Evolutionary conservation across 1,139 yeast species (phyloP).

Genomic region (Zygosaccharomyces pseudobailii): DNA sequence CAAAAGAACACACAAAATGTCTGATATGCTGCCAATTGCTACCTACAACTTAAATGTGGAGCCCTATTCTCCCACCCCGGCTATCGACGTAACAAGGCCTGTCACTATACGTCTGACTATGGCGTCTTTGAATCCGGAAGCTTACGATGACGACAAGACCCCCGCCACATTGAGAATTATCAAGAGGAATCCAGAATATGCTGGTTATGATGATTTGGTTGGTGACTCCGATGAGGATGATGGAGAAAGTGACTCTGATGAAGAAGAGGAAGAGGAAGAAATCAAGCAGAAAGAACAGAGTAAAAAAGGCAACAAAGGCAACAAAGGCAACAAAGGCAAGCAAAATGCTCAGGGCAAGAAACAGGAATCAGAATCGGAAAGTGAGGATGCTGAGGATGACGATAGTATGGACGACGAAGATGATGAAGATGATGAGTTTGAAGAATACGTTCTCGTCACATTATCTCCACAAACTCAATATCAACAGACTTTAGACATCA

Average conservation of each 20-base stretch:
- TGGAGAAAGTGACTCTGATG: constrained; percentile 43
- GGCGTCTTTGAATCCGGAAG: constrained; percentile 92
- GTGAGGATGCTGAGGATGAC: constrained; percentile 34
- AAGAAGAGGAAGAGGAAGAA: constrained; percentile 45
- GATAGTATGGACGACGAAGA: constrained; percentile 41
- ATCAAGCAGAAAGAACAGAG: constrained; percentile 40
- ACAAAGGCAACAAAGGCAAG: constrained; percentile 26
- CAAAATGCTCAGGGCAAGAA: constrained; percentile 30
- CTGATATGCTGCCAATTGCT: constrained; percentile 72
- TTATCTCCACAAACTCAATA: constrained; percentile 75
- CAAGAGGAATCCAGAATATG: constrained; percentile 60
- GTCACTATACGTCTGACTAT: constrained; percentile 85
- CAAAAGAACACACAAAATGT: constrained; percentile 40
- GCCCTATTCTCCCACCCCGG: constrained; percentile 85
- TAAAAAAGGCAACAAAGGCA: constrained; percentile 34
- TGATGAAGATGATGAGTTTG: constrained; percentile 61
- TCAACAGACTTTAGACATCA: constrained; percentile 89
- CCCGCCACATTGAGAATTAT: constrained; percentile 89
- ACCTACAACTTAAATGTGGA: constrained; percentile 77
- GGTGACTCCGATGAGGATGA: constrained; percentile 49
- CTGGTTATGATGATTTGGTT: constrained; percentile 45
- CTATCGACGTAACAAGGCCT: constrained; percentile 81
- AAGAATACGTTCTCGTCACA: constrained; percentile 83
- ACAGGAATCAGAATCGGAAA: constrained; percentile 33
- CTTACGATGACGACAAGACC: constrained; percentile 68